Evolutionary conservation across 768 basidiomycete genomes (phyloP), one percentile per base, ranked within the genome.

Genomic region (Tubosaeta sp.): DNA sequence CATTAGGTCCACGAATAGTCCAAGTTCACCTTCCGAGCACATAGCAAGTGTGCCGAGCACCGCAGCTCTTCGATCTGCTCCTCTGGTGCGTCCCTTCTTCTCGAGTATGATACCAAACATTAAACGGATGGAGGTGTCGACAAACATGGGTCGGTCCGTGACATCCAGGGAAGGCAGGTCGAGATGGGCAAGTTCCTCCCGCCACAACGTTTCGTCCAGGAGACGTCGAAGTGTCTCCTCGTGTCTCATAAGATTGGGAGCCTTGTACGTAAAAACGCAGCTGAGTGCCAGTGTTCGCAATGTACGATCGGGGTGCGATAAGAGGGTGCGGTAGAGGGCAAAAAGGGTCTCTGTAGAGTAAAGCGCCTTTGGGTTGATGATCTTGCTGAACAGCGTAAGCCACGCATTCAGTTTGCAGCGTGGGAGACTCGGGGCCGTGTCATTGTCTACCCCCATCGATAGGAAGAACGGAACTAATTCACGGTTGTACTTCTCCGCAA

Each of bases 321-420:
- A 78, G 19, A 90, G 76, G n/a, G 78, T 71, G 13, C 77, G 75
- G 69, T 94, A 95, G 21, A 92, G 63, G 2, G 72, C 45, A 36
- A 78, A 80, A 5, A 98, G 75, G 0, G 76, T 75, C 9, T 86
- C 77, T 0, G 89, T 80, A 7, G 81, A 76, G 62, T 83, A 79
- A 2, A 94, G 72, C 0, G 92, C 90, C 70, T 91, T 95, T n/a
- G 94, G 95, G 62, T 97, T 98, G 59, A 73, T 72, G 65, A 99
- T 90, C 64, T 94, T 95, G 44, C 89, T 78, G 68, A 97, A 90
- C 11, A 98, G 76, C 18, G 80, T 80, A 24, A 98, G 81, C 84
- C 90, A 98, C 0, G 81, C 75, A 14, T 71, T 71, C 10, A 96
- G 78, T 62, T 84, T 86, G 25, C 75, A 67, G 38, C 82, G 83